Evolutionary conservation across 2,329 filamentous ascomycete genomes (phyloP).

Genomic region (Verticillium nubilum): DNA sequence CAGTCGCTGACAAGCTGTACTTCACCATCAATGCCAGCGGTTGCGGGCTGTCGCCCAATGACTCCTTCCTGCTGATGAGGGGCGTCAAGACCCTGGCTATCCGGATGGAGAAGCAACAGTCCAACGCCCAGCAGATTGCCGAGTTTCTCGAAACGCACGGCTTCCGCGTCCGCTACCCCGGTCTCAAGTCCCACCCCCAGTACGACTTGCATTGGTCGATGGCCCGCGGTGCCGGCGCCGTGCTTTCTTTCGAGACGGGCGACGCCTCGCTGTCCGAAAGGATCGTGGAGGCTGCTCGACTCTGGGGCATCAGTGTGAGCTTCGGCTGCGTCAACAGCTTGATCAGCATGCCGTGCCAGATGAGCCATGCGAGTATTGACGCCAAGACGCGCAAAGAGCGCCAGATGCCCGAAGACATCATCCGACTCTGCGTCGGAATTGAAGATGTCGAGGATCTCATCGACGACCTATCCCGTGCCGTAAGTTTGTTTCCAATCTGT

Average conservation of each 20-base stretch:
- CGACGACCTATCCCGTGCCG: slow-evolving; percentile 85
- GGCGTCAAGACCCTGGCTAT: slow-evolving; percentile 96
- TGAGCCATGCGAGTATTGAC: slow-evolving; percentile 98
- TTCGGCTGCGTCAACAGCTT: slow-evolving; percentile 98
- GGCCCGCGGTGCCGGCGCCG: slow-evolving; percentile 88
- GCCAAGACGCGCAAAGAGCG: slow-evolving; percentile 85
- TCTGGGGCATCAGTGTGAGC: slow-evolving; percentile 95
- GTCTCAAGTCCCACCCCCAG: slow-evolving; percentile 89
- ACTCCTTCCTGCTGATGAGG: slow-evolving; percentile 91
- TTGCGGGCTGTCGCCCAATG: slow-evolving; percentile 89
- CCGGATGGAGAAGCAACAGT: slow-evolving; percentile 97
- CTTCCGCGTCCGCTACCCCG: slow-evolving; percentile 93
- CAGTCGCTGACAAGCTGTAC: slow-evolving; percentile 82
- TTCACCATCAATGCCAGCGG: slow-evolving; percentile 97
- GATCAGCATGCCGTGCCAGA: slow-evolving; percentile 98
- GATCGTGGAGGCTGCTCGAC: slow-evolving; percentile 85
- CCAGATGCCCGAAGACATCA: slow-evolving; percentile 94
- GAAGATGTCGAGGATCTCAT: slow-evolving; percentile 89
- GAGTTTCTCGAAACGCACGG: slow-evolving; percentile 86
- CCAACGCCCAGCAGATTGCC: slow-evolving; percentile 85
- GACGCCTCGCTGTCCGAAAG: slow-evolving; percentile 77
- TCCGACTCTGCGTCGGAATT: slow-evolving; percentile 91
- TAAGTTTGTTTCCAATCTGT: slow-evolving; percentile 44
- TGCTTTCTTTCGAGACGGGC: slow-evolving; percentile 93
- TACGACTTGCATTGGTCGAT: slow-evolving; percentile 96